Conservation (phyloP, 768 basidiomycete species). For the Melanogaster broomeanus region DNA sequence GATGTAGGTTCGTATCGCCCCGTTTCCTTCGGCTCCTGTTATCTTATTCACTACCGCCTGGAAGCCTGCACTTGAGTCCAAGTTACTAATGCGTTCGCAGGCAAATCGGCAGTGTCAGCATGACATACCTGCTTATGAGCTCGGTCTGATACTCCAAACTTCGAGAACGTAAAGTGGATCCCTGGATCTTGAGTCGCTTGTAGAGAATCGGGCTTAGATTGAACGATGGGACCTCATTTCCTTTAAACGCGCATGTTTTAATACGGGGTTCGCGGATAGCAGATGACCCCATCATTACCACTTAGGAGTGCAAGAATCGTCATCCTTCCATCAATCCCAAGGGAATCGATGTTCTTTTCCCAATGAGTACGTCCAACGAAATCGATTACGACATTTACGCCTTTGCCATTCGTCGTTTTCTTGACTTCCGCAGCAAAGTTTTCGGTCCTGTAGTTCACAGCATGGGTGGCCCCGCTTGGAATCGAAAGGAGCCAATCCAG, state of each 20-base stretch:
- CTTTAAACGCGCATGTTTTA: constrained; percentile 37
- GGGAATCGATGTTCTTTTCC: constrained; percentile 66
- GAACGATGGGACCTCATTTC: constrained; percentile 49
- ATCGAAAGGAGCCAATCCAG: constrained; percentile 71
- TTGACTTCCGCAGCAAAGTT: constrained; percentile 78
- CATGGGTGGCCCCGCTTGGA: constrained; percentile 70
- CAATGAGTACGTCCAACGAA: constrained; percentile 80
- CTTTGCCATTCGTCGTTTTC: constrained; percentile 63
- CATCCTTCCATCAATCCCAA: constrained; percentile 78
- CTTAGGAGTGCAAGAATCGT: constrained; percentile 64
- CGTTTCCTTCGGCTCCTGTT: constrained; percentile 54
- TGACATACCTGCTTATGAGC: constrained; percentile 56
- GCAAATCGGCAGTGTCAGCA: constrained; percentile 9
- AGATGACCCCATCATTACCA: constrained; percentile 44
- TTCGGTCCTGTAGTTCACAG: constrained; percentile 81
- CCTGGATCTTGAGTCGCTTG: constrained; percentile 87
- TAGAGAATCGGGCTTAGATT: constrained; percentile 69
- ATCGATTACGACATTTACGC: constrained; percentile 85
- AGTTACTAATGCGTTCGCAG: background rate
- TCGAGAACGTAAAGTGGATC: constrained; percentile 82
- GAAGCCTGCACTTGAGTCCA: constrained; percentile 44
- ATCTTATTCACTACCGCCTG: constrained; percentile 57
- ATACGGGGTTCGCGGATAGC: constrained; percentile 17
- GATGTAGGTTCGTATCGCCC: constrained; percentile 71
- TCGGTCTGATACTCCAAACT: constrained; percentile 75